Percentiles rank a stretch among this genome's conserved stretches.
These are phyloP conservation scores for Penicillium sp. DNA, from an alignment of 2,329 filamentous ascomycete species.

Conservation along the genomic window DNA sequence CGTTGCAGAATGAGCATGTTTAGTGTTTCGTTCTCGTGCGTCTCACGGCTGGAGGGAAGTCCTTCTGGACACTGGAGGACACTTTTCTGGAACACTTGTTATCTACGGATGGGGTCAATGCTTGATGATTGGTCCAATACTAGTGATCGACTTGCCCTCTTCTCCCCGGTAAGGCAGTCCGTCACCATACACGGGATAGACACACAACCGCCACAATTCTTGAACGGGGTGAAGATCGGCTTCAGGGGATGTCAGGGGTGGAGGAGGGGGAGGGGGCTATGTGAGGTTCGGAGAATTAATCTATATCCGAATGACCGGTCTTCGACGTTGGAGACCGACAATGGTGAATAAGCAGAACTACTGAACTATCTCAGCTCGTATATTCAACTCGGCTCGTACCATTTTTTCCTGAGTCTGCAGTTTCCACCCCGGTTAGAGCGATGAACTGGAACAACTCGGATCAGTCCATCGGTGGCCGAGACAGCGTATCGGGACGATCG, in stretches of 20 bases:
- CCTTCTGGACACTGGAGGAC: neutral
- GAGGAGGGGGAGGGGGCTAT: neutral
- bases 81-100: neutral
- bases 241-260: neutral
- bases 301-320: neutral
- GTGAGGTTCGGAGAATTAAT: neutral
- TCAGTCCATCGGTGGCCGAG: neutral
- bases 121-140: neutral
- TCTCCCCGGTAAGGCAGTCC: neutral
- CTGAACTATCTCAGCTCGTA: neutral
- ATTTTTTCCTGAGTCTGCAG: neutral
- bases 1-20: neutral
- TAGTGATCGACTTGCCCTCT: neutral
- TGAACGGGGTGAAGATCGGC: neutral
- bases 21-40: conserved; percentile 3
- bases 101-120: neutral
- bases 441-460: neutral
- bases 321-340: neutral
- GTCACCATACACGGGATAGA: neutral
- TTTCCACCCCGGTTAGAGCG: neutral
- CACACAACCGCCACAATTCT: neutral
- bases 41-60: neutral
- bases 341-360: neutral
- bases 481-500: neutral
- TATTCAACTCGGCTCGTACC: no score